Percentiles rank a stretch among this genome's conserved stretches.
Conservation (phyloP, 805 yeast genomes). For the Kuraishia piskuri region DNA sequence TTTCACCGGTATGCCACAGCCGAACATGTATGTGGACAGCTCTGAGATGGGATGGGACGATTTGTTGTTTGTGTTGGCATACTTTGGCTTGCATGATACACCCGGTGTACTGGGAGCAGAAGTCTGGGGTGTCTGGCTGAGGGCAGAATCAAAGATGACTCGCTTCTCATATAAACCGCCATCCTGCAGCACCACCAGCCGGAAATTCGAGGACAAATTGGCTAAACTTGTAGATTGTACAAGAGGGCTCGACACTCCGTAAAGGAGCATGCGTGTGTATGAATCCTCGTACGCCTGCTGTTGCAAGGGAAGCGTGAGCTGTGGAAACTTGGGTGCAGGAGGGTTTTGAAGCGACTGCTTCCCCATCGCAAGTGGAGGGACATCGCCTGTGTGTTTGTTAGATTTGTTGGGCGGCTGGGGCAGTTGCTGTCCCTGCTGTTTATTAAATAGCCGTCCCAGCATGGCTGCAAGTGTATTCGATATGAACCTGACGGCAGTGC, state of each 20-base stretch:
- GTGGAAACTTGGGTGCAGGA: background rate
- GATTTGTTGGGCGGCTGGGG: background rate
- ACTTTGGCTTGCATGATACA: conserved; percentile 7
- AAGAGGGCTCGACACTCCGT: conserved; percentile 25
- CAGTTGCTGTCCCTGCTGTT: background rate
- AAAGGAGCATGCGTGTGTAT: conserved; percentile 35
- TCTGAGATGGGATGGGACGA: conserved; percentile 34
- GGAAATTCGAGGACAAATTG: conserved; percentile 13
- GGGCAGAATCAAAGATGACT: conserved; percentile 38
- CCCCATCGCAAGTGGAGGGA: background rate
- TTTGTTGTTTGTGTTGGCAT: conserved; percentile 15
- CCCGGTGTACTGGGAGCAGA: background rate
- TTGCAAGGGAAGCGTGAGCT: background rate
- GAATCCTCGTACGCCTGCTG: conserved; percentile 27
- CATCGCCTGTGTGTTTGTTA: background rate
- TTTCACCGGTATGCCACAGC: conserved; percentile 40
- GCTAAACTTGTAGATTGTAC: background rate
- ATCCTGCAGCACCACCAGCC: conserved; percentile 42
- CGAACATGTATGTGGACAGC: conserved; percentile 45
- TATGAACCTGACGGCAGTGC: background rate
- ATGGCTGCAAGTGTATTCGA: background rate
- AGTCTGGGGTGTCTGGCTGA: background rate
- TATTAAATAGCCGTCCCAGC: background rate
- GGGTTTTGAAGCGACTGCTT: background rate
- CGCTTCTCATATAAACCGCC: conserved; percentile 42